phyloP scores from a whole-genome alignment of 257 asterid species.

The Buddleja alternifolia region DNA sequence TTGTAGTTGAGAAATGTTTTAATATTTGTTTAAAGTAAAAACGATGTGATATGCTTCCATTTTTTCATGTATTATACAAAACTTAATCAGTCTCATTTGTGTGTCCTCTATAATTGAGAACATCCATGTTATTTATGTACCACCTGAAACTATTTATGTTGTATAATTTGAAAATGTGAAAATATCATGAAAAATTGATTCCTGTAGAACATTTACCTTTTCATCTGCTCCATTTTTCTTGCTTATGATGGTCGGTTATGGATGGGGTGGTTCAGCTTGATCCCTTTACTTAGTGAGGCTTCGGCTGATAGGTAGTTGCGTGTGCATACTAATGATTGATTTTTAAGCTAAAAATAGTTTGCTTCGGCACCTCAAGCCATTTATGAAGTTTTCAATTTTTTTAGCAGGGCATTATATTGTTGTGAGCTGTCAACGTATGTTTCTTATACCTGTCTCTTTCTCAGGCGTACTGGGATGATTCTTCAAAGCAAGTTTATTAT shows the following conservation, averaged over 20 bases:
- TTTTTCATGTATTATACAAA: background rate
- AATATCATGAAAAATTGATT: too few relatives aligned
- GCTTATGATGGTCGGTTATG: background rate
- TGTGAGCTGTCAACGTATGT: too few relatives aligned
- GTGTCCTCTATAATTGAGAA: too few relatives aligned
- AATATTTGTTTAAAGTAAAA: background rate
- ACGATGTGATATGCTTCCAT: background rate
- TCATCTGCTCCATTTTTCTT: background rate
- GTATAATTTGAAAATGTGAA: background rate
- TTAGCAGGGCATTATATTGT: background rate
- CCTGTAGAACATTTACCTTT: background rate
- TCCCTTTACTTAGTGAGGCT: too few relatives aligned
- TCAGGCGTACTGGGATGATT: constrained; percentile 86
- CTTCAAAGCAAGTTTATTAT: constrained; percentile 76
- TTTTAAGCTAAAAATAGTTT: background rate
- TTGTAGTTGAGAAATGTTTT: background rate
- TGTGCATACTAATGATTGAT: too few relatives aligned
- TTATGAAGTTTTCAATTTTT: background rate
- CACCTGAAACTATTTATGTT: too few relatives aligned
- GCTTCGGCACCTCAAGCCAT: too few relatives aligned
- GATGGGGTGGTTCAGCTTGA: too few relatives aligned
- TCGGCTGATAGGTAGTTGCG: too few relatives aligned
- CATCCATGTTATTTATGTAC: too few relatives aligned
- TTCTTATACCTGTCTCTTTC: background rate
- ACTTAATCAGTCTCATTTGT: too few relatives aligned